Base-by-base conservation (phyloP, 2,329 filamentous ascomycete genomes). In the Xylariaceae sp. region DNA sequence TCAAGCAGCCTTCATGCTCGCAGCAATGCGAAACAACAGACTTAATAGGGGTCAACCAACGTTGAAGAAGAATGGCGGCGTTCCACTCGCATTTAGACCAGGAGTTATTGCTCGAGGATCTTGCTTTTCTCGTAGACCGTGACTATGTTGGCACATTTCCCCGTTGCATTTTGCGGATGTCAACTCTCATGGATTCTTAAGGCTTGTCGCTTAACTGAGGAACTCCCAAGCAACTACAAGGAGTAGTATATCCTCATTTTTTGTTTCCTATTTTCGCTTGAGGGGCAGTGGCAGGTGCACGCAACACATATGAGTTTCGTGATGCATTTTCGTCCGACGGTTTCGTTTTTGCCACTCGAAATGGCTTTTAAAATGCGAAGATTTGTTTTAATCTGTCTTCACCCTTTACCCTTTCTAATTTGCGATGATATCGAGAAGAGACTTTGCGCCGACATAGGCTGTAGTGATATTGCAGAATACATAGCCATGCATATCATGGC, bases 341-440 rank as follows among this genome's bases (percentile, higher is more conserved):
- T 10, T 29, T 29, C 10, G 6, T 29, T 29, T 29, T 10, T 10
- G 10, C n/a, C n/a, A n/a, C n/a, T 5, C 5, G 26, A 10, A 10
- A 10, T 29, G 6, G 26, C 5, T 29, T 10, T 10, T 10, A 29
- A 29, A 29, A 29, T 6, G 26, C 26, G 10, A 10, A 10, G 10
- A 29, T 5, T 29, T 5, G 26, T 29, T 10, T 44, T 2, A 20
- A 37, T 21, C 16, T 18, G 19, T 42, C 19, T 32, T 52, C 20
- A 20, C n/a, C n/a, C n/a, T n/a, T 40, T 37, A 40, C 6, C 16
- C 18, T 26, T 26, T 40, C 7, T 49, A 9, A n/a, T 21, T 50
- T 57, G 47, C 26, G n/a, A 29, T 18, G 32, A 54, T 42, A 20
- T 58, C 45, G 62, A 64, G 62, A 60, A 62, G 60, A 59, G 62